A percentile compares a stretch with the other conserved stretches of the same genome.
These are phyloP conservation scores for Penicillium waksmanii DNA, from an alignment of 495 filamentous ascomycete genomes.

Conservation along the genomic window DNA sequence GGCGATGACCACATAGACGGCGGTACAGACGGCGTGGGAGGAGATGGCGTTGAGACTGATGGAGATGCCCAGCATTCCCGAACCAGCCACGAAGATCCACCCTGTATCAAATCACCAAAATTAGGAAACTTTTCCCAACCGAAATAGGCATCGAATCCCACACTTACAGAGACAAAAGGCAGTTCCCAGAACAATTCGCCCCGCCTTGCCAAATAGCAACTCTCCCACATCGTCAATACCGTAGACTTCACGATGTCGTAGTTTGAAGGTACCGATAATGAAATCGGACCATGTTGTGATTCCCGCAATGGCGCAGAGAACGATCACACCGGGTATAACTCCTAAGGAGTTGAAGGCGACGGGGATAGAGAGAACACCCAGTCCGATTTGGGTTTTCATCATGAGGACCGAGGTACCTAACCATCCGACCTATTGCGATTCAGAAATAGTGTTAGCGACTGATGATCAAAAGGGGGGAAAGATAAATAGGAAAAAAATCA, in stretches of 20 bases:
- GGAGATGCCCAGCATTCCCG: constrained; percentile 66
- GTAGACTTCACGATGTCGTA: constrained; percentile 49
- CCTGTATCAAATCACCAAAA: constrained; percentile 38
- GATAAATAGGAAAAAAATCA: not conserved
- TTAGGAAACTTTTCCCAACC: not conserved
- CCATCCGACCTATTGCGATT: constrained; percentile 45
- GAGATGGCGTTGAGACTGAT: constrained; percentile 73
- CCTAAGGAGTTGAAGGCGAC: constrained; percentile 61
- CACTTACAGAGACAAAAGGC: constrained; percentile 53
- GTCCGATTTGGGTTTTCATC: constrained; percentile 54
- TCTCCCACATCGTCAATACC: constrained; percentile 58
- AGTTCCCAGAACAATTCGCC: constrained; percentile 60
- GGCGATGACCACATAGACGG: constrained; percentile 42
- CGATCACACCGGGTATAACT: constrained; percentile 55
- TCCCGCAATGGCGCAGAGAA: constrained; percentile 57
- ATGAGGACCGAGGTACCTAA: constrained; percentile 41
- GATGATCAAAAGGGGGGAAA: not conserved
- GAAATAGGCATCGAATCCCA: constrained; percentile 7
- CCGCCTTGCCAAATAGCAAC: constrained; percentile 62
- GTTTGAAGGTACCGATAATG: constrained; percentile 70
- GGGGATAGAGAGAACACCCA: constrained; percentile 64
- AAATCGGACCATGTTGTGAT: constrained; percentile 75
- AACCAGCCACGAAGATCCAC: constrained; percentile 45
- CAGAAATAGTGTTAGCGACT: constrained; percentile 2
- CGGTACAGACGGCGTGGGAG: constrained; percentile 64